Evolutionary conservation across 352 stramenopile genomes (phyloP), one percentile per base, ranked within the genome.

Genomic region (Phytophthora pluvialis): DNA sequence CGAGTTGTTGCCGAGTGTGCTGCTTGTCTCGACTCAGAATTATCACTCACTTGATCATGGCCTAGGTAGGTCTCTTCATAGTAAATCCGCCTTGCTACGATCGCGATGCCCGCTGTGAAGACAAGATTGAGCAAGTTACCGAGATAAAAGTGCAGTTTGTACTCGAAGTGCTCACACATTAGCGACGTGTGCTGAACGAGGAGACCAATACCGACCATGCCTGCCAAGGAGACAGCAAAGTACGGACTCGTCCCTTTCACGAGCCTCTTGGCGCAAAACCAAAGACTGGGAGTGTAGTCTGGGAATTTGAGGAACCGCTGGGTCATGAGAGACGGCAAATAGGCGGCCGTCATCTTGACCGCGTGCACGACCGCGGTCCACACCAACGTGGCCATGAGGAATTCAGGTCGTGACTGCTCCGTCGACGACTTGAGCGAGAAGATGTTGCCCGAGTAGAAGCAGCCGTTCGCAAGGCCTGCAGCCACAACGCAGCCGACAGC

Each of bases 61-160:
- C 45, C 61, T 64, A 54, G 61, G 46, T 42, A 43, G 1, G 53
- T 69, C 15, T 69, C 53, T 49, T 70, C 28, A 13, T 57, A 61
- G 48, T 71, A 66, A 33, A 71, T 66, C 21, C 21, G 36, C 9
- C 49, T 42, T 25, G 33, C 51, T 15, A 36, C 32, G 11, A 57
- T 18, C 5, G 47, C 39, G 13, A 57, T 50, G 0, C 57, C 68
- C 9, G 72, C 36, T 4, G 40, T 61, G 44, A 52, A 60, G 12
- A 55, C 60, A 16, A 72, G 58, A 4, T 21, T 55, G 10, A 51
- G 73, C 16, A 58, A 12, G 5, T 55, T 44, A 4, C 45, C 63
- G 13, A 71, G 18, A 32, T 82, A 82, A 56, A 77, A 82, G 18
- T 78, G 63, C 4, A 59, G 4, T 13, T 65, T 73, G 49, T 67